A percentile compares a stretch with the other conserved stretches of the same genome.
These are phyloP conservation scores for Ustilago lituana DNA, from an alignment of 1,284 basidiomycete genomes.

Conservation along the genomic window DNA sequence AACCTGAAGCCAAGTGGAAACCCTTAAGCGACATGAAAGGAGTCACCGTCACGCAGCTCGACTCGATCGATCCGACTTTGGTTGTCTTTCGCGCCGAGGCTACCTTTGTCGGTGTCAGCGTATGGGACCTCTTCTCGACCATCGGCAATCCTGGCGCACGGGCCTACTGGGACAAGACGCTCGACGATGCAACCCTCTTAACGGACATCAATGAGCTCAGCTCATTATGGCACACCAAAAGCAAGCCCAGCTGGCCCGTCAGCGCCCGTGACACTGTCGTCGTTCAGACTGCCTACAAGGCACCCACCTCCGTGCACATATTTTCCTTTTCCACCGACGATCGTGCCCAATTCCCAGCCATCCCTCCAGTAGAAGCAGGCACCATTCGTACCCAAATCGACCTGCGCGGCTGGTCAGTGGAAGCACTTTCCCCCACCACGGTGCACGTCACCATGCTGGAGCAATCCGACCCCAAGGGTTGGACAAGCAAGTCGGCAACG, in stretches of 20 bases:
- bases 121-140: conserved; percentile 95
- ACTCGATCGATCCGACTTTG: conserved; percentile 95
- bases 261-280: conserved; percentile 85
- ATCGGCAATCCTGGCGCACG: conserved; percentile 84
- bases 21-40: conserved; percentile 82
- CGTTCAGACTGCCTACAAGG: conserved; percentile 95
- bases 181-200: conserved; percentile 83
- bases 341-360: conserved; percentile 81
- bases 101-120: conserved; percentile 92
- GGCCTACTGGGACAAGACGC: conserved; percentile 86
- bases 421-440: conserved; percentile 92
- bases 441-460: conserved; percentile 93
- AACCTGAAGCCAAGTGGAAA: conserved; percentile 98
- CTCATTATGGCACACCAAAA: conserved; percentile 70
- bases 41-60: conserved; percentile 82
- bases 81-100: conserved; percentile 97
- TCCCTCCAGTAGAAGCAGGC: conserved; percentile 75
- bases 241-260: conserved; percentile 57
- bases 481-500: conserved; percentile 93
- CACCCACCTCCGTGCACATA: conserved; percentile 87
- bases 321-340: conserved; percentile 96
- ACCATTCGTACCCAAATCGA: conserved; percentile 94
- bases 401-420: conserved; percentile 95
- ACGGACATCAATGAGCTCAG: conserved; percentile 83
- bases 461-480: conserved; percentile 95